Conservation (phyloP, 2,329 filamentous ascomycete species). For the Fusarium begoniae region DNA sequence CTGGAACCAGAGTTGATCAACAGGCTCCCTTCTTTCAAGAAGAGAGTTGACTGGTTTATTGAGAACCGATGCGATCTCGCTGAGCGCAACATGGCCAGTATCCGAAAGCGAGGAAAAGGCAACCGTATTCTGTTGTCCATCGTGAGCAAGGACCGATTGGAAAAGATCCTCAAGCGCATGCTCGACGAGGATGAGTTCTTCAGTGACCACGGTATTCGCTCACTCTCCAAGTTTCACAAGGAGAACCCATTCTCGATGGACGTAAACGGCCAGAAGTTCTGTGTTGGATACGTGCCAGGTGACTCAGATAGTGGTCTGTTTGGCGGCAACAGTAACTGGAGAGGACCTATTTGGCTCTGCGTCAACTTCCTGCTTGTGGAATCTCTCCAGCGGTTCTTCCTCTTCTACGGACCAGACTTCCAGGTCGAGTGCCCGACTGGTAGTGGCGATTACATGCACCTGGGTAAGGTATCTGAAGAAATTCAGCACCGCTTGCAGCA, state of each 20-base stretch:
- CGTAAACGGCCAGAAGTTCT: conserved; percentile 89
- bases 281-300: conserved; percentile 90
- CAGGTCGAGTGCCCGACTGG: conserved; percentile 94
- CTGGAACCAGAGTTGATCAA: conserved; percentile 94
- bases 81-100: conserved; percentile 93
- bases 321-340: conserved; percentile 98
- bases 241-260: conserved; percentile 94
- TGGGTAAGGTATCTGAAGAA: conserved; percentile 94
- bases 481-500: conserved; percentile 95
- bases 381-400: conserved; percentile 92
- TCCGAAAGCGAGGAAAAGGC: conserved; percentile 88
- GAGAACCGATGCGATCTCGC: conserved; percentile 86
- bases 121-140: conserved; percentile 88
- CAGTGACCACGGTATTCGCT: conserved; percentile 88
- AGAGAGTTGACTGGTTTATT: conserved; percentile 92
- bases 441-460: conserved; percentile 93
- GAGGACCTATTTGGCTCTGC: conserved; percentile 93
- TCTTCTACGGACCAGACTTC: conserved; percentile 91
- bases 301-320: conserved; percentile 96
- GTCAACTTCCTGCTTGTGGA: conserved; percentile 96
- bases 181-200: conserved; percentile 94
- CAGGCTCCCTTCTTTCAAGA: conserved; percentile 91
- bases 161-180: conserved; percentile 90
- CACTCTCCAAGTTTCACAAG: conserved; percentile 90
- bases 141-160: conserved; percentile 90